Evolutionary conservation across 306 rosid genomes (phyloP), one percentile per base, ranked within the genome.

Genomic region (Citrullus colocynthis): DNA sequence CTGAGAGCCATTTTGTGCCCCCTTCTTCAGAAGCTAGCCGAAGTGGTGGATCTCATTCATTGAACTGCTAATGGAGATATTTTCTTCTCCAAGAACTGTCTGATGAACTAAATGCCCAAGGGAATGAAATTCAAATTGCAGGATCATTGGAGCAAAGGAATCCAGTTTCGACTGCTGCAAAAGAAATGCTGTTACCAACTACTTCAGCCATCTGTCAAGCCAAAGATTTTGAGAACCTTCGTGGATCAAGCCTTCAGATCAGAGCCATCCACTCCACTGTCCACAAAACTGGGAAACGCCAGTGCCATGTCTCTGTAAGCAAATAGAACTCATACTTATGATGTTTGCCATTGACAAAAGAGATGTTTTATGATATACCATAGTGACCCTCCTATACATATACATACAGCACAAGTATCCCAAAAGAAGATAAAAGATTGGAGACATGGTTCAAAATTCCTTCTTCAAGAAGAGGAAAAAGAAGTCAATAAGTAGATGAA

Each of bases 251-350:
- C 52, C 34, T 39, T 41, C 6, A n/a, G 15, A 67, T 41, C 54
- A 67, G 52, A 67, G 54, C 52, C n/a, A 7, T 36, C 18, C 4
- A 65, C 49, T 37, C 72, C 48, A 36, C 18, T 61, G 41, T 61
- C 16, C 69, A 89, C 84, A 81, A 93, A 91, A 85, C 93, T 91
- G 55, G 96, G 96, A 87, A 93, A 91, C 39, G 92, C 87, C 73
- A 90, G 2, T 16, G 91, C 91, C 79, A 91, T 75, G 61, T 88
- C 97, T 96, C 96, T 91, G 85, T 59, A 42, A 86, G 30, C 28
- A 64, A 64, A 36, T 36, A 36, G 45, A 64, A 4, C 48, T 64
- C 9, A 36, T 36, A 64, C 4, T 32, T 34, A 17, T 64, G 71
- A 64, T 36, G 13, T 36, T 30, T 28, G 66, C 41, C 66, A 39